Percentiles rank a stretch among this genome's conserved stretches.
Conservation (phyloP, 495 filamentous ascomycete genomes). For the Lophiostoma macrostomum region DNA sequence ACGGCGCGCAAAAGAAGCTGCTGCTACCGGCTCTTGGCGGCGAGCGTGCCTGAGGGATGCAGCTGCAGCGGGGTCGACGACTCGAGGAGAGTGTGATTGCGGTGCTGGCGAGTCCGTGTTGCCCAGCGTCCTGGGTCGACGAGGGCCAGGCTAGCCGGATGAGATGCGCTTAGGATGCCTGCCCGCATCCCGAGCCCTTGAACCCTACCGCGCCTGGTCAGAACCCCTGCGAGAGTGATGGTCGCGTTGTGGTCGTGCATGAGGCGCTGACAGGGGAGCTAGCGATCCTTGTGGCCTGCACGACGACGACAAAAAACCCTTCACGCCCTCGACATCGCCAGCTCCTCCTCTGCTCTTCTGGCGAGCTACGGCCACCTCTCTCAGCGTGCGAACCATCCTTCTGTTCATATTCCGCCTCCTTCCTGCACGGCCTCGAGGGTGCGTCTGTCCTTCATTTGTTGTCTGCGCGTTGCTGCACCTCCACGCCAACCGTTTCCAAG, state of each 20-base stretch:
- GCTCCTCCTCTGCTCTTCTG: not conserved
- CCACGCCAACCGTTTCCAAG: too few species aligned
- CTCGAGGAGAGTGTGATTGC: too few species aligned
- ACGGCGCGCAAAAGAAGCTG: too few species aligned
- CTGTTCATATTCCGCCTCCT: not conserved
- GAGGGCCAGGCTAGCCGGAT: not conserved
- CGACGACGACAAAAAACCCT: conserved; percentile 6
- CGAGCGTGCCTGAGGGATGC: not conserved
- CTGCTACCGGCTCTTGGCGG: too few species aligned
- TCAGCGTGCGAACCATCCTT: not conserved
- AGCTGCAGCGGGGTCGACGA: too few species aligned
- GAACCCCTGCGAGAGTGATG: too few species aligned
- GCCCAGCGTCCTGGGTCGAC: not conserved
- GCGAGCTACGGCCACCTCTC: conserved; percentile 3
- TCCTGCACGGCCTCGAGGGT: not conserved
- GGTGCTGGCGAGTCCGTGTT: not conserved
- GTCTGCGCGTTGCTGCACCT: too few species aligned
- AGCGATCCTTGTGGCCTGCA: not conserved
- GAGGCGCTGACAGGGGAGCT: too few species aligned
- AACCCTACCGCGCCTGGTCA: too few species aligned
- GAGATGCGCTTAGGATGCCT: too few species aligned
- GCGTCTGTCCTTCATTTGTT: conserved; percentile 17
- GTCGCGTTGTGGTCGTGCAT: not conserved
- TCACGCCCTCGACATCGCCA: not conserved
- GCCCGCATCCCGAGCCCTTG: too few species aligned